Evolutionary conservation across 768 basidiomycete species (phyloP), one percentile per base, ranked within the genome.

Genomic region (Kwoniella dejecticola): DNA sequence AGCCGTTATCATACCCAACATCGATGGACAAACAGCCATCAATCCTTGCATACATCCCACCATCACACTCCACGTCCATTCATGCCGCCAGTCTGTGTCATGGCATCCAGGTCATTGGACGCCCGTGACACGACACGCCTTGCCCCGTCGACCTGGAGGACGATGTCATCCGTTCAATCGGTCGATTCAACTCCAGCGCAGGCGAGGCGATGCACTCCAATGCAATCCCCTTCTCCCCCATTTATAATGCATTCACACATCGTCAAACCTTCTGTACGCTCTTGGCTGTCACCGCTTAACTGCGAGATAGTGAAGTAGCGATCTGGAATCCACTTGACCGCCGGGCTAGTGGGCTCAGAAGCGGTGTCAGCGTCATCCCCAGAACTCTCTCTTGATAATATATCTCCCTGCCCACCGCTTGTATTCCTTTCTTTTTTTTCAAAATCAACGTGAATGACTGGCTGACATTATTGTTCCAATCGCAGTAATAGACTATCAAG

Each of bases 401-500:
- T n/a, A n/a, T n/a, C n/a, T n/a, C n/a, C n/a, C n/a, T n/a, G n/a
- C n/a, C n/a, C n/a, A n/a, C n/a, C n/a, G n/a, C n/a, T n/a, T n/a
- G n/a, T n/a, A n/a, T n/a, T n/a, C n/a, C n/a, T n/a, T n/a, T n/a
- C n/a, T n/a, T n/a, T n/a, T n/a, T n/a, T n/a, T n/a, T n/a, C n/a
- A n/a, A n/a, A n/a, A n/a, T n/a, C n/a, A n/a, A n/a, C n/a, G n/a
- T n/a, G n/a, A n/a, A n/a, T n/a, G 33, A 7, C 33, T 36, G 33
- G 33, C 33, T 36, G 33, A 36, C 33, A 7, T 15, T 26, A 24
- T 45, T 55, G 19, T 55, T 50, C 44, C n/a, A 10, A 23, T 52
- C 21, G 47, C 24, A 52, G 48, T 45, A 46, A 67, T 71, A 71
- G 52, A 66, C 47, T 49, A 57, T 59, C 55, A 66, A 55, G 30